Base-by-base conservation (phyloP, 257 asterid species). In the Anisodus acutangulus region DNA sequence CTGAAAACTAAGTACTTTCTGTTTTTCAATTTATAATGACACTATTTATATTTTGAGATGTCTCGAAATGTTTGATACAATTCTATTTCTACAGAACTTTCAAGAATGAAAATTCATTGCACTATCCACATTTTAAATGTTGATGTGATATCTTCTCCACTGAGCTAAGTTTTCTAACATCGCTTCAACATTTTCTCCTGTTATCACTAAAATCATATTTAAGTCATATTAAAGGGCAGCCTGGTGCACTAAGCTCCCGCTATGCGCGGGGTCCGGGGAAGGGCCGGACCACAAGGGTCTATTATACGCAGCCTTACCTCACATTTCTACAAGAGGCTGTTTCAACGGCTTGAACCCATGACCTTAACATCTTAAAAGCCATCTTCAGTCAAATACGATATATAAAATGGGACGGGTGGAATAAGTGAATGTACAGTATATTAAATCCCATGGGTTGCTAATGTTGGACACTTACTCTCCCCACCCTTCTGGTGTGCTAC, bases 1-100 rank as follows among this genome's bases (percentile, higher is more conserved):
- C 2, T 43, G 53, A 70, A 45, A 45, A 47, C 6, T 9, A 45
- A 45, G 9, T 45, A 22, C 39, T 45, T 71, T 9, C n/a, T 47
- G 8, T 71, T 19, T 71, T 22, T 45, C 58, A 71, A 47, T 71
- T 71, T 71, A 71, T 69, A 11, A 69, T n/a, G 17, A 45, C 37
- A 43, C 37, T 66, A 45, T n/a, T n/a, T 71, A 45, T 45, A 71
- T 71, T n/a, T 45, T 71, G 39, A 71, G 79, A 71, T 45, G 58
- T 19, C 37, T 71, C 80, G 22, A 71, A 71, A 71, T 71, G 79
- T 72, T 71, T 6, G 59, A 45, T 9, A 72, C 59, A 10, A 72
- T 6, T 72, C 58, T 10, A 19, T 47, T 72, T 47, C 59, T 19
- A 72, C 59, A 72, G 41, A 19, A 47, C 59, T 47, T 72, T 51